Evolutionary conservation across 2,329 filamentous ascomycete species (phyloP).

Genomic region (Beauveria varroae): DNA sequence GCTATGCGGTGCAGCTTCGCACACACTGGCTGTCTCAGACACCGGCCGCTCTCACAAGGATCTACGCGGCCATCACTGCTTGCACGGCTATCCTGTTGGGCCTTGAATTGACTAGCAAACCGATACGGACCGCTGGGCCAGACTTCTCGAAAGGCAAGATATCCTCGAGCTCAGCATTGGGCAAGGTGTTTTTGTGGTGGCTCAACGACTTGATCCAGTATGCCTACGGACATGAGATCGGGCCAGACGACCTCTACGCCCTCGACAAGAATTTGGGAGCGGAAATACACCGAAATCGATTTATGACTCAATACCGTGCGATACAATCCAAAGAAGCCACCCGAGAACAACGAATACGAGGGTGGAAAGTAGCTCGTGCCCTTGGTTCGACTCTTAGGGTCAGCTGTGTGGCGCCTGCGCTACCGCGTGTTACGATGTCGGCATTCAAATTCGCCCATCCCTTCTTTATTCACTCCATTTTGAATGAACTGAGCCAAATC

Average conservation of each 20-base stretch:
- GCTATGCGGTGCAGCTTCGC: background rate
- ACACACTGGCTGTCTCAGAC: background rate
- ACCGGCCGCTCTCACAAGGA: background rate
- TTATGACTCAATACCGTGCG: background rate
- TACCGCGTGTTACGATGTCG: background rate
- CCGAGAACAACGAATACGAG: too few species aligned
- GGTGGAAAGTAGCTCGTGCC: background rate
- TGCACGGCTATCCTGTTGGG: background rate
- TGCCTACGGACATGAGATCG: background rate
- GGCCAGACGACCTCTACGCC: background rate
- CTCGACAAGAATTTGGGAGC: background rate
- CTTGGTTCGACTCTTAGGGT: background rate
- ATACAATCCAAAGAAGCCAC: background rate
- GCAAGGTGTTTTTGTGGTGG: conserved; percentile 5
- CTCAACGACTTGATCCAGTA: conserved; percentile 2
- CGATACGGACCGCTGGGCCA: background rate
- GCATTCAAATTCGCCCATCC: background rate
- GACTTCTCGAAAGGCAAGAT: background rate
- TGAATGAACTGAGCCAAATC: background rate
- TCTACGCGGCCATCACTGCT: background rate
- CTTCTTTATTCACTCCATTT: conserved; percentile 6
- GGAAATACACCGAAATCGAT: background rate
- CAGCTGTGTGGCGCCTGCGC: background rate
- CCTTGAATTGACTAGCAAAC: background rate
- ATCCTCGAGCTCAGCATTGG: background rate